Evolutionary conservation across 805 yeast species (phyloP), one percentile per base, ranked within the genome.

Genomic region (Torulaspora indica): DNA sequence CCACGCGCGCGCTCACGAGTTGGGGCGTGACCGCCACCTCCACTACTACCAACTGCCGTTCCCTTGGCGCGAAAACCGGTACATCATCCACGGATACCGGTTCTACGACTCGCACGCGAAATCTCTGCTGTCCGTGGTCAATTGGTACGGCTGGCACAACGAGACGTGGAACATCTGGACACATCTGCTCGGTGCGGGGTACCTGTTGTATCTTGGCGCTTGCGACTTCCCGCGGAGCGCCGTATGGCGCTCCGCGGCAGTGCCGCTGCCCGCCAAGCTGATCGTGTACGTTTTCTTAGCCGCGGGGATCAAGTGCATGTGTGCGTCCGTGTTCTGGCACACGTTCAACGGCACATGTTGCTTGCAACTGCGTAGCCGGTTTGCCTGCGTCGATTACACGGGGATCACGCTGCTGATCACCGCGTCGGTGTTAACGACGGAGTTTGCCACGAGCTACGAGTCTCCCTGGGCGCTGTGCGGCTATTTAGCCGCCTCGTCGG

Each of bases 121-220:
- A 43, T 83, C 93, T 52, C 41, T 83, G 24, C 64, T 71, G 47
- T 78, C 90, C 38, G 69, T 89, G 74, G 79, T 58, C 61, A 61
- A 62, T 42, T 54, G 62, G 60, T 64, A 63, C 42, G 64, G 66
- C 18, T 58, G 72, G 62, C 98, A 93, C 66, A 91, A 91, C 61
- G 98, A 91, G 64, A 77, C 95, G 0, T 76, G 85, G 60, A 93
- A 93, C 66, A 89, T 91, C 44, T 91, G 98, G 98, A 77, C 96
- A 0, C 98, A 91, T 68, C 57, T 87, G 10, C 28, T 79, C 1
- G 98, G 97, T 10, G 76, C 84, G 2, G 24, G 78, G 2, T 56
- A 78, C 23, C 66, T 90, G 61, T 40, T 74, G 1, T 82, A 79
- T 51, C 55, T 90, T 14, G 73, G 78, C 9, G 35, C 79, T 10